Evolutionary conservation across 345 rosid species (phyloP).

Genomic region (Euphorbia peplus): DNA sequence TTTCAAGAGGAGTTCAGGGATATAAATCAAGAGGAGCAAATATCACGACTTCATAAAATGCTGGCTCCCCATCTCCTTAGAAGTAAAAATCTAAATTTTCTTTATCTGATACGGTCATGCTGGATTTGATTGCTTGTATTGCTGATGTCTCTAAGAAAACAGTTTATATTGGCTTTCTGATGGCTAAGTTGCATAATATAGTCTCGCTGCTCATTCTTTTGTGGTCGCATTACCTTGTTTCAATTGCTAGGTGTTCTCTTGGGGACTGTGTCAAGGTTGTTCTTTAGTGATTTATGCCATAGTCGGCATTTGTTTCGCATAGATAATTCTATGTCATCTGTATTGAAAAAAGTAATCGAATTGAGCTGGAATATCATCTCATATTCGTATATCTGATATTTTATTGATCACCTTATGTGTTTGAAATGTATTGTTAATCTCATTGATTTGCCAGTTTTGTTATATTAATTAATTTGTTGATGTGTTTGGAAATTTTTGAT

Average conservation of each 20-base stretch:
- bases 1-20: constrained; percentile 97
- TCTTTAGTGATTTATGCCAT: not conserved
- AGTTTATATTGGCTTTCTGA: not conserved
- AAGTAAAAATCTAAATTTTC: constrained; percentile 49
- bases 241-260: not conserved
- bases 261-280: not conserved
- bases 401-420: not conserved
- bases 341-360: too few relatives aligned
- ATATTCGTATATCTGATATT: not conserved
- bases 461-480: not conserved
- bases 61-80: constrained; percentile 97
- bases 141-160: not conserved
- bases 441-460: not conserved
- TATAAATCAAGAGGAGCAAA: constrained; percentile 98
- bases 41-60: constrained; percentile 95
- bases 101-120: constrained; percentile 4
- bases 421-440: not conserved
- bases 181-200: not conserved
- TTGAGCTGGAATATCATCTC: not conserved
- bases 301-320: not conserved
- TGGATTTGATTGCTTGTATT: constrained; percentile 18
- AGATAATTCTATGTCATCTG: not conserved
- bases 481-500: constrained; percentile 21
- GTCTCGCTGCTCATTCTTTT: not conserved
- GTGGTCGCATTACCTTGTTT: not conserved